Percentiles rank a stretch among this genome's conserved stretches.
Conservation (phyloP, 257 asterid species). For the Solanum chiquidenum region DNA sequence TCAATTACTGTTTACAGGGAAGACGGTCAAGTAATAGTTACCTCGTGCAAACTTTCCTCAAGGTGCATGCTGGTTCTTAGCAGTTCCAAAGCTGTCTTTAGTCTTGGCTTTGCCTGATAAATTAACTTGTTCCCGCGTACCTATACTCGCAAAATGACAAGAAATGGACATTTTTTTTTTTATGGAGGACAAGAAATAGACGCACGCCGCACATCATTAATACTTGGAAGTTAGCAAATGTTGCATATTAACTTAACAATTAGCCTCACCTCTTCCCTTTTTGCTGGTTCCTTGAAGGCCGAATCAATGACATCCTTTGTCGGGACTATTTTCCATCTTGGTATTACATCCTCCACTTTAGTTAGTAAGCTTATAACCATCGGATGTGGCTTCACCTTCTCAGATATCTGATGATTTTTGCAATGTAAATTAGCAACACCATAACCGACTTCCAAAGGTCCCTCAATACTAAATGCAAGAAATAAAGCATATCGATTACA, state of each 20-base stretch:
- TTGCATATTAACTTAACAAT: neutral
- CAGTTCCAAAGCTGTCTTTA: conserved; percentile 93
- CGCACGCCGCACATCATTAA: neutral
- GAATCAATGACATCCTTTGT: conserved; percentile 69
- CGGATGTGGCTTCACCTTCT: conserved; percentile 89
- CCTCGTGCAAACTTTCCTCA: conserved; percentile 79
- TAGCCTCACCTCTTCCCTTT: conserved; percentile 62
- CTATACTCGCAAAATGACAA: conserved; percentile 6
- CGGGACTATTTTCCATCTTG: conserved; percentile 95
- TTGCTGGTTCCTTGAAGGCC: conserved; percentile 75
- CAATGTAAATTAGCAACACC: neutral
- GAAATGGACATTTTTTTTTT: neutral
- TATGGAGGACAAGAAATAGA: neutral
- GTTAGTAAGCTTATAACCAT: conserved; percentile 60
- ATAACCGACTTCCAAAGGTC: neutral
- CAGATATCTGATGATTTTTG: conserved; percentile 43
- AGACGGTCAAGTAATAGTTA: neutral
- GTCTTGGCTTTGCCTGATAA: conserved; percentile 79
- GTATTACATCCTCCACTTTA: conserved; percentile 64
- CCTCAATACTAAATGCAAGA: neutral
- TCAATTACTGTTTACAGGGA: neutral
- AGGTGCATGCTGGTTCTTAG: conserved; percentile 91
- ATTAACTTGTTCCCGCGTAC: conserved; percentile 67
- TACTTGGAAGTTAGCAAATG: neutral
- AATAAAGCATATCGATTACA: neutral